Evolutionary conservation across 2,329 filamentous ascomycete genomes (phyloP).

Genomic region (Triangularia setosa): DNA sequence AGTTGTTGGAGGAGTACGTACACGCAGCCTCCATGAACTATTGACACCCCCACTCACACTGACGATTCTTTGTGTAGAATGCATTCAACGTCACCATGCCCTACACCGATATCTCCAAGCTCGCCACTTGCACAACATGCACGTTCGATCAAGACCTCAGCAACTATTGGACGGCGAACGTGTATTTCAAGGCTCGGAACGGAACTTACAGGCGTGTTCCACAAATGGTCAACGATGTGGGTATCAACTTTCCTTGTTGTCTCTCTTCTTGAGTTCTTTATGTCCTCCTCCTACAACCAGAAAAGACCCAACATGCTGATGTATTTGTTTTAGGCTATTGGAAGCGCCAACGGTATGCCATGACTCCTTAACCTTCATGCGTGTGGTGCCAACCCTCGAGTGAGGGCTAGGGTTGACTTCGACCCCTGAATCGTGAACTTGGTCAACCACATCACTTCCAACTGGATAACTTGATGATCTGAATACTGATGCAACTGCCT

Average conservation of each 20-base stretch:
- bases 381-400: too few relatives aligned
- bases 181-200: constrained; percentile 39
- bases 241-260: constrained; percentile 20
- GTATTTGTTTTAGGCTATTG: constrained; percentile 28
- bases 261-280: neutral
- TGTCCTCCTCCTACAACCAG: neutral
- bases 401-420: constrained; percentile 27
- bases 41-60: neutral
- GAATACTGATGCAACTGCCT: neutral
- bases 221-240: constrained; percentile 32
- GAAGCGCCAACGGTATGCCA: constrained; percentile 43
- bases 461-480: too few relatives aligned
- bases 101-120: constrained; percentile 23
- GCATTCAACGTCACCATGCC: constrained; percentile 33
- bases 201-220: constrained; percentile 36
- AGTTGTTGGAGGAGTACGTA: constrained; percentile 20
- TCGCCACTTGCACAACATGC: constrained; percentile 40
- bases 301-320: neutral
- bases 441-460: neutral
- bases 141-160: constrained; percentile 40
- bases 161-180: constrained; percentile 41
- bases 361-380: too few relatives aligned
- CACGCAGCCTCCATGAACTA: neutral
- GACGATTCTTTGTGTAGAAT: constrained; percentile 22
- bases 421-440: constrained; percentile 23